Conservation (phyloP, 768 basidiomycete species). For the Collybia mongolica region DNA sequence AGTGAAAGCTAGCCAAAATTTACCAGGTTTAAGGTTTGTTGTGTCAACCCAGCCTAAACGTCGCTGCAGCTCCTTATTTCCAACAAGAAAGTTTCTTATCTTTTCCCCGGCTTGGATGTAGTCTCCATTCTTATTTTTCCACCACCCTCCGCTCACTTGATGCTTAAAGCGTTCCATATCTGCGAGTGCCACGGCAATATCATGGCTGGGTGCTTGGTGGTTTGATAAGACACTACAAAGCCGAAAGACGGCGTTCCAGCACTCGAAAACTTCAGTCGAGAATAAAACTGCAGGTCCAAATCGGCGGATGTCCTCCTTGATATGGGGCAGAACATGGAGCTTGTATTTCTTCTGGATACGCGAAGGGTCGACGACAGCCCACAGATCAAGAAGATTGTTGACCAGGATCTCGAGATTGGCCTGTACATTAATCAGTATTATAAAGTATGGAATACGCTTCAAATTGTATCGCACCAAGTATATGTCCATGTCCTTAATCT, state of each 20-base stretch:
- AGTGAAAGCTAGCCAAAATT: too few relatives aligned
- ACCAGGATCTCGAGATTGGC: slow-evolving; percentile 10
- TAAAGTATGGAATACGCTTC: neutral
- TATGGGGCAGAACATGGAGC: slow-evolving; percentile 26
- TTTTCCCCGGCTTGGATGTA: slow-evolving; percentile 16
- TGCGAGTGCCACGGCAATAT: slow-evolving; percentile 25
- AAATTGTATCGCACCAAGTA: slow-evolving; percentile 22
- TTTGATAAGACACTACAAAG: slow-evolving; percentile 31
- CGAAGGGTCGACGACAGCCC: slow-evolving; percentile 21
- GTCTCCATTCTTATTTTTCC: slow-evolving; percentile 14
- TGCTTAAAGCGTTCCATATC: slow-evolving; percentile 25
- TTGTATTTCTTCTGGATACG: slow-evolving; percentile 28
- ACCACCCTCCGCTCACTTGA: slow-evolving; percentile 26
- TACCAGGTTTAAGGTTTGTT: neutral
- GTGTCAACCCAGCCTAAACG: slow-evolving; percentile 16
- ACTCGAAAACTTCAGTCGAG: slow-evolving; percentile 32
- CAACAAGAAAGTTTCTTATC: slow-evolving; percentile 11
- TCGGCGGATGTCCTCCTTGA: slow-evolving; percentile 21
- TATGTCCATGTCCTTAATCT: slow-evolving; percentile 22
- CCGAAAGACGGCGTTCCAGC: slow-evolving; percentile 36
- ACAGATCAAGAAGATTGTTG: slow-evolving; percentile 28
- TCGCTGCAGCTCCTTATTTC: slow-evolving; percentile 13
- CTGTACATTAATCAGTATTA: neutral
- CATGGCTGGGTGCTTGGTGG: slow-evolving; percentile 36
- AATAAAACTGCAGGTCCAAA: slow-evolving; percentile 25